phyloP scores from a whole-genome alignment of 768 basidiomycete genomes.

The Dendrothele bispora region DNA sequence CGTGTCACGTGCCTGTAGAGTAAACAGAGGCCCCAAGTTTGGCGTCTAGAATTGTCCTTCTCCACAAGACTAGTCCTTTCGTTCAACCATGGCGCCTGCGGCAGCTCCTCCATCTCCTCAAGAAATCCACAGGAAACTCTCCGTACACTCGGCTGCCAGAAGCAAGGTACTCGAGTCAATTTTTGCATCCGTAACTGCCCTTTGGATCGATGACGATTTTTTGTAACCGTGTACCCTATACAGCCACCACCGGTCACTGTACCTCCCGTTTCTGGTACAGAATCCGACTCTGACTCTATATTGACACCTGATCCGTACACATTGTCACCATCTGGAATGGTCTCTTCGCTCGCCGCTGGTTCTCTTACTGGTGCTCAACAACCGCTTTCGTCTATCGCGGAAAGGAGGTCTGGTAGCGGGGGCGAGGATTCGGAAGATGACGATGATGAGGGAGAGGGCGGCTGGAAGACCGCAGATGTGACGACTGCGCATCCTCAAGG shows the following conservation, averaged over 20 bases:
- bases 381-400: conserved; percentile 76
- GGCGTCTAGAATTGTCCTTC: conserved; percentile 1
- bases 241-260: conserved; percentile 28
- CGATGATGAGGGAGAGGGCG: conserved; percentile 65
- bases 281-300: conserved; percentile 85
- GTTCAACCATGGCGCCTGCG: conserved; percentile 34
- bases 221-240: conserved; percentile 16
- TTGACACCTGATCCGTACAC: conserved; percentile 52
- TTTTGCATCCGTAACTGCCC: conserved; percentile 2
- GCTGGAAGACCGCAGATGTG: conserved; percentile 57
- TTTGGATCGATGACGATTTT: conserved; percentile 15
- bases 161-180: conserved; percentile 39
- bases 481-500: conserved; percentile 39
- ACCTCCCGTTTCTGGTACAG: conserved; percentile 63
- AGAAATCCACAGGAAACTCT: conserved; percentile 85
- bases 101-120: conserved; percentile 78
- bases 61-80: conserved; percentile 2
- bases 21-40: too few relatives aligned
- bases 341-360: conserved; percentile 18
- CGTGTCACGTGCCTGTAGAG: too few relatives aligned
- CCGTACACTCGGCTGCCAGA: conserved; percentile 63
- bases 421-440: conserved; percentile 77
- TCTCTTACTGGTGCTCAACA: conserved; percentile 38
- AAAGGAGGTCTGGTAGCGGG: conserved; percentile 65
- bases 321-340: conserved; percentile 34